These are phyloP conservation scores for Malbranchea zuffiana DNA, from an alignment of 2,329 filamentous ascomycete species.

Conservation along the genomic window DNA sequence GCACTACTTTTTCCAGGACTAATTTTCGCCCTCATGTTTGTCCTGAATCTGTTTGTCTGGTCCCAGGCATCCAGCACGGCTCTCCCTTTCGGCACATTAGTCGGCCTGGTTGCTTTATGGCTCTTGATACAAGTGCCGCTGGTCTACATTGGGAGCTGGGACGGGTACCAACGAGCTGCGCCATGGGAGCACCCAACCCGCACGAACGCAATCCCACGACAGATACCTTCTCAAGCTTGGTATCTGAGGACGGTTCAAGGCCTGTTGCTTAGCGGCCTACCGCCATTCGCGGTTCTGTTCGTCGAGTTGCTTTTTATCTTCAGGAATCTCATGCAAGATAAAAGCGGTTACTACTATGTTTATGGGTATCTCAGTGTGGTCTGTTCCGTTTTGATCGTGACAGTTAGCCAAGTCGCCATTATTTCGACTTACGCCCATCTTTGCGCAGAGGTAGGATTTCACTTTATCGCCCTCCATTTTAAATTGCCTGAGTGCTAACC, in stretches of 20 bases:
- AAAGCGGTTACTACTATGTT: conserved; percentile 84
- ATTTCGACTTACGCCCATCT: conserved; percentile 74
- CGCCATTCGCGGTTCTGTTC: conserved; percentile 79
- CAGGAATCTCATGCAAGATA: conserved; percentile 80
- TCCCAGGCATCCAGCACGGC: conserved; percentile 79
- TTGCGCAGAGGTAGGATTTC: conserved; percentile 55
- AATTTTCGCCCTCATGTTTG: conserved; percentile 61
- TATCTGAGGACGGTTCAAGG: conserved; percentile 55
- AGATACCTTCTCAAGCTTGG: conserved; percentile 65
- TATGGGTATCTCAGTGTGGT: conserved; percentile 77
- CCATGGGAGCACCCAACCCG: conserved; percentile 75
- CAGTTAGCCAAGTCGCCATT: conserved; percentile 71
- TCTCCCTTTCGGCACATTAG: conserved; percentile 67
- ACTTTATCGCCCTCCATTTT: neutral
- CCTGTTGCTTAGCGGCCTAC: conserved; percentile 60
- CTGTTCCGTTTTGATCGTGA: conserved; percentile 59
- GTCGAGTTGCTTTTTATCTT: conserved; percentile 81
- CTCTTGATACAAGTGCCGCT: conserved; percentile 76
- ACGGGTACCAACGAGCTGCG: conserved; percentile 56
- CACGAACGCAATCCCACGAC: conserved; percentile 58
- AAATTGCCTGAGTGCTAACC: neutral
- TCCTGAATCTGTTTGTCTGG: conserved; percentile 84
- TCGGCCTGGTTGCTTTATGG: conserved; percentile 66
- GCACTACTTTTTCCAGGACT: conserved; percentile 69
- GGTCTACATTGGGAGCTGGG: conserved; percentile 69